Percentiles rank a stretch among this genome's conserved stretches.
These are phyloP conservation scores for Asterophora parasitica DNA, from an alignment of 768 basidiomycete genomes.

Conservation along the genomic window DNA sequence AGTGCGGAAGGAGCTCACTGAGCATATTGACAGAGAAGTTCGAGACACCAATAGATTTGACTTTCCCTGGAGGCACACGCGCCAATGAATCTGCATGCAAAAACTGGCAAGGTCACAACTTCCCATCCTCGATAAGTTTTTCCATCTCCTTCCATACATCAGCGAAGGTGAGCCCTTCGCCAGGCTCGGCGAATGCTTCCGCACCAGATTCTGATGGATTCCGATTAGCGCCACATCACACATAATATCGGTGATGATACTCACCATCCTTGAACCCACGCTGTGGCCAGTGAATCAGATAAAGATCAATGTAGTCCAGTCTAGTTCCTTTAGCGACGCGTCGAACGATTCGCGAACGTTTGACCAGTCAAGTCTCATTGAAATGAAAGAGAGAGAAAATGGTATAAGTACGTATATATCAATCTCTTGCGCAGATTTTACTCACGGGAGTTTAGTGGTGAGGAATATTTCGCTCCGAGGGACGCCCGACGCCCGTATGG, in stretches of 20 bases:
- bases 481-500: conserved; percentile 34
- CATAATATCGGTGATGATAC: not conserved
- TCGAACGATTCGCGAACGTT: conserved; percentile 34
- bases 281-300: conserved; percentile 38
- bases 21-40: conserved; percentile 44
- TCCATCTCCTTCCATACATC: conserved; percentile 40
- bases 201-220: conserved; percentile 3
- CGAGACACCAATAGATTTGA: conserved; percentile 41
- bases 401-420: no score
- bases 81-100: not conserved
- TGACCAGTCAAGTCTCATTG: conserved; percentile 17
- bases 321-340: conserved; percentile 28
- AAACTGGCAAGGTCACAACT: not conserved
- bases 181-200: conserved; percentile 15
- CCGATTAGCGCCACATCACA: not conserved
- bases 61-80: conserved; percentile 24
- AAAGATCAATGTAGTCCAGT: conserved; percentile 45
- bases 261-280: conserved; percentile 10
- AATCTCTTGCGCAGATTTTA: no score
- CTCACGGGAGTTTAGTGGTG: conserved; percentile 36
- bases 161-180: conserved; percentile 26
- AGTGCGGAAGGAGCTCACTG: conserved; percentile 29
- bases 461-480: conserved; percentile 35
- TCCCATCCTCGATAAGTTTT: conserved; percentile 28
- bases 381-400: conserved; percentile 15